These are phyloP conservation scores for Rhynchosporium agropyri DNA, from an alignment of 2,329 filamentous ascomycete species.

Conservation along the genomic window DNA sequence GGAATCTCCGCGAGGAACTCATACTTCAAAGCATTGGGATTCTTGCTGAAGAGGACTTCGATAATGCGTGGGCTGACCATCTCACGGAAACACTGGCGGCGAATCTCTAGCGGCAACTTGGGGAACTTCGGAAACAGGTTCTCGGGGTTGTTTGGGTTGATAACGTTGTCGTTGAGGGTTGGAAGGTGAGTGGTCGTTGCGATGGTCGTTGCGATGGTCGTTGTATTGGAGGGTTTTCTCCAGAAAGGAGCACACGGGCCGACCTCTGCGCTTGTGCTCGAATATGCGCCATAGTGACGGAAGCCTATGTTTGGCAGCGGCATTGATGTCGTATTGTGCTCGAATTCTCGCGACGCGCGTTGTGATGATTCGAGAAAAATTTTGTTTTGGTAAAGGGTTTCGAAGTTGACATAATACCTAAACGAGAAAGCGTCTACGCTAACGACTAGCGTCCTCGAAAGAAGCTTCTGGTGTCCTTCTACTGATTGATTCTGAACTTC, in stretches of 20 bases:
- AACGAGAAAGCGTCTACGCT: not conserved
- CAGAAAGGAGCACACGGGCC: no score
- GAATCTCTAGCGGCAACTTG: not conserved
- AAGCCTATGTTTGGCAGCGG: no score
- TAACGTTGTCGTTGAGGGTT: not conserved
- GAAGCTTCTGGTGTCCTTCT: not conserved
- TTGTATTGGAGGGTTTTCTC: no score
- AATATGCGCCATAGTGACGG: no score
- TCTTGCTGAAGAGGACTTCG: not conserved
- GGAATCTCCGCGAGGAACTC: slow-evolving; percentile 8
- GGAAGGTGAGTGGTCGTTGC: not conserved
- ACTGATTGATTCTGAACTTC: not conserved
- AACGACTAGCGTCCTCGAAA: not conserved
- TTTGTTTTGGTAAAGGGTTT: no score
- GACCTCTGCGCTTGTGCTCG: no score
- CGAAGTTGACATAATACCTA: no score
- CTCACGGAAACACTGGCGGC: not conserved
- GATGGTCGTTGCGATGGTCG: not conserved
- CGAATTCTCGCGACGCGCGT: not conserved
- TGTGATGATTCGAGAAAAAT: no score
- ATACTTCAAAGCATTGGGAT: not conserved
- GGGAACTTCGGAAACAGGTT: not conserved
- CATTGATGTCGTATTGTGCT: not conserved
- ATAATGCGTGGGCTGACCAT: not conserved
- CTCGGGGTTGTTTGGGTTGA: not conserved